Evolutionary conservation across 116 monocot species (phyloP), one percentile per base, ranked within the genome.

Genomic region (Posidonia oceanica): DNA sequence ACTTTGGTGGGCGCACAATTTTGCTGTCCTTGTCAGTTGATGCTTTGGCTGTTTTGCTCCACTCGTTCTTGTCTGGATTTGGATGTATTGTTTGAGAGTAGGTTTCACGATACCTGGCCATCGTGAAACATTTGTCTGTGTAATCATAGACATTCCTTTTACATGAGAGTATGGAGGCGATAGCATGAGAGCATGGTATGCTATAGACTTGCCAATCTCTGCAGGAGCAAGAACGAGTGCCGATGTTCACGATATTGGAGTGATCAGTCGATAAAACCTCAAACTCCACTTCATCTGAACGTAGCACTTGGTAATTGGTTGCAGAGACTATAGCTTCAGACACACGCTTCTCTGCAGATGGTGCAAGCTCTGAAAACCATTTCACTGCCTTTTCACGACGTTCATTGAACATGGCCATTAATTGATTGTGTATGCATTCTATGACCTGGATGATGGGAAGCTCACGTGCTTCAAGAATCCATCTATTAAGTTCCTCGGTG

Each of bases 151-250:
- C 52, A 58, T 82, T 64, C 66, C 86, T 90, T 66, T 66, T 70
- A 64, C 71, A 86, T 16, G 86, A 90, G 29, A 82, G 22, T 17
- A 90, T 48, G 15, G 86, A 77, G 23, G 90, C 83, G 59, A 80
- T 56, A 17, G 83, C 90, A 78, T 90, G 90, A 23, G 86, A 86
- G 51, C 90, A 90, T 3, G 90, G 86, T 66, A 90, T 80, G 3
- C 86, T 86, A 63, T 86, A 65, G 5, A 90, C 17, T 66, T 90
- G 90, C 90, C 90, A 90, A 61, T 90, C 80, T 39, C 86, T 81
- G 64, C 90, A 90, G 0, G 86, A 90, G 63, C 90, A 90, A 40
- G 74, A 64, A 8, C 70, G 82, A 4, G 67, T 72, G 10, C 84
- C 86, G 14, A 90, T 86, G 51, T 90, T 90, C 65, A 86, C 90